These are phyloP conservation scores for Ustilago lituana DNA, from an alignment of 1,284 basidiomycete genomes.

Conservation along the genomic window DNA sequence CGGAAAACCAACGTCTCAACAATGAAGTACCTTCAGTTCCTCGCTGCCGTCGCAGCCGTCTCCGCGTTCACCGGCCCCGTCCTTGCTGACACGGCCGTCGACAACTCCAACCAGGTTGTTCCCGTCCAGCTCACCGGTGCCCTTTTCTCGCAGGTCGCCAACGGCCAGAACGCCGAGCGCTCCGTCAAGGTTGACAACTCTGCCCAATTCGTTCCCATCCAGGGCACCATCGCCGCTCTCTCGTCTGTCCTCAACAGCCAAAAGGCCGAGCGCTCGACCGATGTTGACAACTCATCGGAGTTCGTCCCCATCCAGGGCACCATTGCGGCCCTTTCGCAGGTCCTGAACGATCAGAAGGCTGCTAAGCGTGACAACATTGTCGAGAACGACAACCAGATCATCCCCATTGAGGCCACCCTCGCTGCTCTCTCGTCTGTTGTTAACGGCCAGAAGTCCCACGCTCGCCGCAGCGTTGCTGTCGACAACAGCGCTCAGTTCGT, in stretches of 20 bases:
- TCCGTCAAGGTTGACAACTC: constrained; percentile 33
- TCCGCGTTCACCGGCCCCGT: constrained; percentile 46
- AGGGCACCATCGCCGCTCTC: constrained; percentile 37
- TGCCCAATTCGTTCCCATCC: constrained; percentile 32
- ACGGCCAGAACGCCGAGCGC: constrained; percentile 39
- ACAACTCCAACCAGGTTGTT: constrained; percentile 45
- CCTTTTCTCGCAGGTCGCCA: constrained; percentile 38
- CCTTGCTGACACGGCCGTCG: constrained; percentile 27
- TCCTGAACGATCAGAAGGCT: constrained; percentile 36
- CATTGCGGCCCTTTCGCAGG: constrained; percentile 33
- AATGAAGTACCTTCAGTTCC: constrained; percentile 54
- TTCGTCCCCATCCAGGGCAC: constrained; percentile 37
- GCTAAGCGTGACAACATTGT: constrained; percentile 26
- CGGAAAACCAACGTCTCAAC: constrained; percentile 10
- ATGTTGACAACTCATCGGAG: constrained; percentile 29
- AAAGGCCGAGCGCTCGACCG: constrained; percentile 20
- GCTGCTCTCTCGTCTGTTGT: constrained; percentile 36
- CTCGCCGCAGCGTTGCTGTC: constrained; percentile 25
- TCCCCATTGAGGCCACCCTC: constrained; percentile 30
- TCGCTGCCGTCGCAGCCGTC: constrained; percentile 47
- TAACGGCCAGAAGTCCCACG: constrained; percentile 40
- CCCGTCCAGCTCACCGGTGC: constrained; percentile 42
- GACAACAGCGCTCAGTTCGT: constrained; percentile 41
- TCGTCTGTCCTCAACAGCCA: constrained; percentile 30
- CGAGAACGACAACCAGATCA: constrained; percentile 29